A percentile compares a stretch with the other conserved stretches of the same genome.
phyloP scores from a whole-genome alignment of 768 basidiomycete genomes.

The Mycena venus region DNA sequence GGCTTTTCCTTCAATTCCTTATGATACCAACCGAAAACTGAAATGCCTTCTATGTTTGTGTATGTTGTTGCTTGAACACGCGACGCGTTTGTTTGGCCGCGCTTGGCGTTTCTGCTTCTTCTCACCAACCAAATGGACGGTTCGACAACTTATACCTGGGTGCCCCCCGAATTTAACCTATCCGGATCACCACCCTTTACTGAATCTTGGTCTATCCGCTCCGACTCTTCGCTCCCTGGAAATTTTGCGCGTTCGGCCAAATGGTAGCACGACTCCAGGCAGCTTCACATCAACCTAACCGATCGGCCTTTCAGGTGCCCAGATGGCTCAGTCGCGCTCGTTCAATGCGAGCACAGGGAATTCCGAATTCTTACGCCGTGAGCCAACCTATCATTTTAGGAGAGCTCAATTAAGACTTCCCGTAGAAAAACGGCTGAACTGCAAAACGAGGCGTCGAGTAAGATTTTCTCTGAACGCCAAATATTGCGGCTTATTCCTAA shows the following conservation, averaged over 20 bases:
- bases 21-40: no score
- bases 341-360: conserved; percentile 78
- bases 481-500: background rate
- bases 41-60: background rate
- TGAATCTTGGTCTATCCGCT: conserved; percentile 27
- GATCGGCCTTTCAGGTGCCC: conserved; percentile 65
- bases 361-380: conserved; percentile 70
- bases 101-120: background rate
- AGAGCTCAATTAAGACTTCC: background rate
- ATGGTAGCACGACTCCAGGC: conserved; percentile 55
- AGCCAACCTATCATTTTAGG: conserved; percentile 26
- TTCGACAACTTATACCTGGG: conserved; percentile 37
- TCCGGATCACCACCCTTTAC: conserved; percentile 27
- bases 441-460: conserved; percentile 6
- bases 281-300: background rate
- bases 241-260: conserved; percentile 70
- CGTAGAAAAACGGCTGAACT: background rate
- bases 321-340: conserved; percentile 78
- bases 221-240: conserved; percentile 40
- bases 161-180: conserved; percentile 46
- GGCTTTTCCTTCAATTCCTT: no score
- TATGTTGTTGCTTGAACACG: background rate
- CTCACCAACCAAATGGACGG: conserved; percentile 1
- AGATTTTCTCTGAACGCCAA: background rate
- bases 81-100: conserved; percentile 6